Evolutionary conservation across 2,329 filamentous ascomycete species (phyloP).

Genomic region (Cladosporium sp.): DNA sequence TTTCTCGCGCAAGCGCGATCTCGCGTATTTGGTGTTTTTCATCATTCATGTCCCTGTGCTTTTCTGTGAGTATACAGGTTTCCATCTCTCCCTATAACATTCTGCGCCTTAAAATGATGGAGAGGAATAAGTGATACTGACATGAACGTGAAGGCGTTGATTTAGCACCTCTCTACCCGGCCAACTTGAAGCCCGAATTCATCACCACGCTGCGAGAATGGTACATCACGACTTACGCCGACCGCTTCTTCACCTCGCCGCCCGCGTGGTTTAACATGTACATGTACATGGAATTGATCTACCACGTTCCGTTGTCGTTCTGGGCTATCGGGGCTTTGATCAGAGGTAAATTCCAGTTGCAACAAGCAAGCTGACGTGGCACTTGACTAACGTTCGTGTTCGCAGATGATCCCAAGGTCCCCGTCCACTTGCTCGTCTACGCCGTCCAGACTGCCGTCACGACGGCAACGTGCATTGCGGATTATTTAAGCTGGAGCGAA

Average conservation of each 20-base stretch:
- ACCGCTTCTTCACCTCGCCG: conserved; percentile 58
- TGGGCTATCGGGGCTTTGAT: conserved; percentile 57
- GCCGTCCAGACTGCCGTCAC: conserved; percentile 58
- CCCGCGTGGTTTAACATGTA: conserved; percentile 58
- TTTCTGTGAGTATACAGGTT: conserved; percentile 52
- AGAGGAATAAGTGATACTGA: not conserved
- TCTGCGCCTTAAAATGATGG: not conserved
- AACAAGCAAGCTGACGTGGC: no score
- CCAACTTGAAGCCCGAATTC: conserved; percentile 45
- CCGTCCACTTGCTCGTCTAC: conserved; percentile 58
- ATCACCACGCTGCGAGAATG: conserved; percentile 49
- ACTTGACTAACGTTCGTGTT: not conserved
- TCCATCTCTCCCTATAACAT: conserved; percentile 4
- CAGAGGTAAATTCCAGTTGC: conserved; percentile 38
- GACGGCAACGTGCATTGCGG: conserved; percentile 59
- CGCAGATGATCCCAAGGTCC: conserved; percentile 53
- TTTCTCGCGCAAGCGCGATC: conserved; percentile 39
- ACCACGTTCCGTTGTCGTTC: conserved; percentile 57
- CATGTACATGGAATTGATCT: conserved; percentile 56
- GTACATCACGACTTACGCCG: conserved; percentile 59
- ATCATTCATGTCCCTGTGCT: conserved; percentile 58
- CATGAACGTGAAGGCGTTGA: conserved; percentile 51
- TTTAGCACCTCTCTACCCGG: conserved; percentile 56
- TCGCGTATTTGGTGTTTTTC: conserved; percentile 58
- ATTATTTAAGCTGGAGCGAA: conserved; percentile 55